Evolutionary conservation across 345 rosid genomes (phyloP).

Genomic region (Pugionium dolabratum): DNA sequence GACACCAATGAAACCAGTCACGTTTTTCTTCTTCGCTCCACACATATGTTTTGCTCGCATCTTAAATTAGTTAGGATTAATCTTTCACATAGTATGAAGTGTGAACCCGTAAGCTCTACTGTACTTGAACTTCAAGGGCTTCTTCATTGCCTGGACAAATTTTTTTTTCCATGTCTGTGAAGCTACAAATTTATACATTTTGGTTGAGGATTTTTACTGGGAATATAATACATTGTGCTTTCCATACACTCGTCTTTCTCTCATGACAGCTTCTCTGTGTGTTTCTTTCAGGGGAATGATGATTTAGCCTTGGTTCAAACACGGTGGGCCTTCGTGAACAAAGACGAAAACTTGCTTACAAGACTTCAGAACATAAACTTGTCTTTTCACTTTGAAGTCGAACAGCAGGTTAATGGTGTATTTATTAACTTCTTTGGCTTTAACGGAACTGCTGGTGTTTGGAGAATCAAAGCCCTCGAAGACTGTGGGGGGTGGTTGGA

Average conservation of each 20-base stretch:
- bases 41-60: neutral
- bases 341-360: slow-evolving; percentile 90
- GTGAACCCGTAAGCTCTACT: neutral
- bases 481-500: slow-evolving; percentile 95
- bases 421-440: slow-evolving; percentile 88
- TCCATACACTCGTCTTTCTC: neutral
- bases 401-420: slow-evolving; percentile 86
- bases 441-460: slow-evolving; percentile 92
- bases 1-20: neutral
- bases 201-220: neutral
- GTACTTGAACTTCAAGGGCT: neutral
- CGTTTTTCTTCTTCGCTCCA: neutral
- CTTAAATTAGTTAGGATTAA: neutral
- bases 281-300: slow-evolving; percentile 58
- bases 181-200: neutral
- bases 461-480: slow-evolving; percentile 91
- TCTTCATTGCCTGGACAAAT: neutral
- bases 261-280: neutral
- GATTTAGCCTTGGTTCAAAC: slow-evolving; percentile 82
- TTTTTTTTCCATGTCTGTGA: no score
- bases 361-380: slow-evolving; percentile 85
- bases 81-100: neutral
- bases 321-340: slow-evolving; percentile 90
- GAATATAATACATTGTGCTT: neutral
- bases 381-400: slow-evolving; percentile 91